phyloP scores from a whole-genome alignment of 1,284 basidiomycete species.

The Trichosporon sp. region DNA sequence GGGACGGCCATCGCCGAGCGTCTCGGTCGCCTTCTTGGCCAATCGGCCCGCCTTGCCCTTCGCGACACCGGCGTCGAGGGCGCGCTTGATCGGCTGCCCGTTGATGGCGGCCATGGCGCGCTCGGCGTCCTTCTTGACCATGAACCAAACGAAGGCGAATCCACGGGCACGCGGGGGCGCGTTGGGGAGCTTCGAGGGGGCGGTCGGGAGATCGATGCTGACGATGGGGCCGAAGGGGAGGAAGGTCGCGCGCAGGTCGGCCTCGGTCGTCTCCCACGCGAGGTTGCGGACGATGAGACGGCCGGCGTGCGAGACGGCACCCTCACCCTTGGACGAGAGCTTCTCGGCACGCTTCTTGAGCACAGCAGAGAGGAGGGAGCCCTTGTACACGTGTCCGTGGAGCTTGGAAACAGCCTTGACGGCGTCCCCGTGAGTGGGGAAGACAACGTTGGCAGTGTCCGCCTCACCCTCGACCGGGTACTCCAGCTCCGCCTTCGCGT shows the following conservation, averaged over 20 bases:
- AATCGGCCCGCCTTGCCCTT: conserved; percentile 52
- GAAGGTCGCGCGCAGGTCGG: conserved; percentile 85
- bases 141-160: conserved; percentile 95
- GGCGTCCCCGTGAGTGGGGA: conserved; percentile 71
- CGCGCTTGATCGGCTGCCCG: conserved; percentile 66
- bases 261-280: conserved; percentile 75
- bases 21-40: conserved; percentile 49
- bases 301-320: conserved; percentile 63
- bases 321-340: conserved; percentile 58
- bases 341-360: conserved; percentile 84
- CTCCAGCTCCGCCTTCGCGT: conserved; percentile 65
- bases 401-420: conserved; percentile 76
- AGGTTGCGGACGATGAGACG: conserved; percentile 91
- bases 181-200: conserved; percentile 57
- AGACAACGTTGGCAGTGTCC: conserved; percentile 69
- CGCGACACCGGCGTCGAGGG: conserved; percentile 44
- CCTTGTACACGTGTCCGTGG: conserved; percentile 93
- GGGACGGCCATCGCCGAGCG: conserved; percentile 63
- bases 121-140: conserved; percentile 82
- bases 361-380: conserved; percentile 78
- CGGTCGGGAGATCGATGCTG: conserved; percentile 76
- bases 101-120: conserved; percentile 81
- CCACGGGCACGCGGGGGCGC: conserved; percentile 67
- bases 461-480: conserved; percentile 65
- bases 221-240: conserved; percentile 85